Percentiles rank a stretch among this genome's conserved stretches.
These are phyloP conservation scores for Cordyceps javanica DNA, from an alignment of 2,329 filamentous ascomycete species.

Conservation along the genomic window DNA sequence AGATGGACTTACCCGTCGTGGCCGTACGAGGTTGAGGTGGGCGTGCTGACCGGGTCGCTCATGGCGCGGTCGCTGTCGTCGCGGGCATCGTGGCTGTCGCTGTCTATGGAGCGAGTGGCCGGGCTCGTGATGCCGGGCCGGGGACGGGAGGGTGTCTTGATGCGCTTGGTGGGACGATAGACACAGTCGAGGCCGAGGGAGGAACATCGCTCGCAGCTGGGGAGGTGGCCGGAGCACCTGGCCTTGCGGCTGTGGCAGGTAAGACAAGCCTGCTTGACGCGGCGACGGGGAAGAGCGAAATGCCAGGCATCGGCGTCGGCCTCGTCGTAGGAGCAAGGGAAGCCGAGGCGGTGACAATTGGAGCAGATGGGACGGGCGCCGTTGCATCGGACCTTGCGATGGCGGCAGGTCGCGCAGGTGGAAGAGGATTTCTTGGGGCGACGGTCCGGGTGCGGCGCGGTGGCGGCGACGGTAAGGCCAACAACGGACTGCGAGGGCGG, in stretches of 20 bases:
- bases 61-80: conserved; percentile 30
- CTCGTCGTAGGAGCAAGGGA: conserved; percentile 52
- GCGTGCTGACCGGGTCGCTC: conserved; percentile 29
- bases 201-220: conserved; percentile 45
- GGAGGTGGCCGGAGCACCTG: conserved; percentile 51
- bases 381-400: conserved; percentile 54
- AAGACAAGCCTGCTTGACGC: conserved; percentile 51
- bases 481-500: background rate
- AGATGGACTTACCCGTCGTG: conserved; percentile 28
- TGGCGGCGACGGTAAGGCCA: background rate
- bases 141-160: conserved; percentile 20
- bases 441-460: conserved; percentile 18
- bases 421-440: conserved; percentile 37
- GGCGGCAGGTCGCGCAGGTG: conserved; percentile 49
- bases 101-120: conserved; percentile 29
- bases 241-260: conserved; percentile 54
- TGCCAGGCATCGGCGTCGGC: conserved; percentile 35
- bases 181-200: conserved; percentile 50
- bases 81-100: conserved; percentile 24
- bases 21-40: conserved; percentile 28
- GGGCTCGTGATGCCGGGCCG: conserved; percentile 23
- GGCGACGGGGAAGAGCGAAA: conserved; percentile 43
- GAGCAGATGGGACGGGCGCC: conserved; percentile 47
- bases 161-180: conserved; percentile 44
- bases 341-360: conserved; percentile 53